phyloP scores from a whole-genome alignment of 331 rosid genomes.

The Dryas integrifolia region DNA sequence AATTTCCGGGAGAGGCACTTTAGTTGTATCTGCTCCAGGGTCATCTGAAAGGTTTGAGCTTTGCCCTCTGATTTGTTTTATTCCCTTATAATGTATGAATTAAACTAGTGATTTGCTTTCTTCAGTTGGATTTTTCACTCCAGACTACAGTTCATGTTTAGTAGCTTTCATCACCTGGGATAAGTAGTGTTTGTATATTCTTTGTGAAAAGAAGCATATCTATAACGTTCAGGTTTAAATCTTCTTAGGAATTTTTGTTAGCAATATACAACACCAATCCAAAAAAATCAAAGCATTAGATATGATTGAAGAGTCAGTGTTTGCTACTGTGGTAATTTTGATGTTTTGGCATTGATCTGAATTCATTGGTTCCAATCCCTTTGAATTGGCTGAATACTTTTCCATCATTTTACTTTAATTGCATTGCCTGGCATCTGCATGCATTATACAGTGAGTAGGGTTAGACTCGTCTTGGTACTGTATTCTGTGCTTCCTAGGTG shows the following conservation, averaged over 20 bases:
- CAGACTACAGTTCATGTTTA: not conserved
- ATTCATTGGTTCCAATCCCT: not conserved
- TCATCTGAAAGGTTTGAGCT: slow-evolving; percentile 75
- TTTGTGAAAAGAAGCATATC: not conserved
- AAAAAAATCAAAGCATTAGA: not conserved
- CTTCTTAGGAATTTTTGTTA: not conserved
- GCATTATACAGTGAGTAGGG: not conserved
- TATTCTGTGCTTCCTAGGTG: not conserved
- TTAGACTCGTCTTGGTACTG: not conserved
- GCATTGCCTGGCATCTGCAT: not conserved
- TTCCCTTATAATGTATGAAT: not conserved
- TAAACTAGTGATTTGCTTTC: slow-evolving; percentile 5
- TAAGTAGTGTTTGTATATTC: not conserved
- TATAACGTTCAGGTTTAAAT: not conserved
- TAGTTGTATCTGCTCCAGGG: slow-evolving; percentile 54
- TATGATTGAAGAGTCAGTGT: not conserved
- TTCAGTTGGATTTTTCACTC: not conserved
- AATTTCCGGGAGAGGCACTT: slow-evolving; percentile 53
- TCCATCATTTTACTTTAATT: not conserved
- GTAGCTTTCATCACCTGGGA: not conserved
- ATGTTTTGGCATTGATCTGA: not conserved
- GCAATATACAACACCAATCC: not conserved
- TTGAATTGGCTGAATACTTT: not conserved
- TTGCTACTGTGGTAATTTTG: not conserved
- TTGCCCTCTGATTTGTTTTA: slow-evolving; percentile 23